Evolutionary conservation across 2,329 filamentous ascomycete species (phyloP).

Genomic region (Epicoccum sorghinum): DNA sequence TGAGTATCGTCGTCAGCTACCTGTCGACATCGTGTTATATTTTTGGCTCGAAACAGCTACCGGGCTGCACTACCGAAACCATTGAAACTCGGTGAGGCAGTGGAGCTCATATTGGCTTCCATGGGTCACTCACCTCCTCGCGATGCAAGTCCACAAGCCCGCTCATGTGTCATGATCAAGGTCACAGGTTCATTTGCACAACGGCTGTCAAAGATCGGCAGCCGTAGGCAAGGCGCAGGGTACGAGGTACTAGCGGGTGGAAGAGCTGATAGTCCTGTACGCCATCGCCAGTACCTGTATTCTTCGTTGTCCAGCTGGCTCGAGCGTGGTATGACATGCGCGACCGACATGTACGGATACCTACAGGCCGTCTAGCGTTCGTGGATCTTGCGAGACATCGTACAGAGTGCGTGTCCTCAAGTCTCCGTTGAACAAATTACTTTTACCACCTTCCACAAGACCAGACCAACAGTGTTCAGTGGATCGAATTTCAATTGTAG

Average conservation of each 20-base stretch:
- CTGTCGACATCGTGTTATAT: slow-evolving; percentile 25
- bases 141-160: too few species aligned
- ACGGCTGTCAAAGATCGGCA: too few species aligned
- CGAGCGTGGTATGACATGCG: slow-evolving; percentile 21
- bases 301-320: not conserved
- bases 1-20: slow-evolving; percentile 12
- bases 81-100: not conserved
- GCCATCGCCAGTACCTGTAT: not conserved
- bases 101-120: not conserved
- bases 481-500: not conserved
- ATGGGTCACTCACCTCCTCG: too few species aligned
- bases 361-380: not conserved
- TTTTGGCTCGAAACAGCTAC: slow-evolving; percentile 25
- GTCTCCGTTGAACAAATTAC: slow-evolving; percentile 13
- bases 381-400: not conserved
- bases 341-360: not conserved
- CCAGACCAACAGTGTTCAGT: slow-evolving; percentile 11
- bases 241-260: not conserved
- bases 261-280: not conserved
- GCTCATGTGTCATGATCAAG: too few species aligned
- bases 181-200: too few species aligned
- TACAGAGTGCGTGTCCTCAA: slow-evolving; percentile 22
- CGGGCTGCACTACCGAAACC: slow-evolving; percentile 22
- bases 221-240: too few species aligned
- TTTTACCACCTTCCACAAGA: slow-evolving; percentile 15